Evolutionary conservation across 176 grass and related monocot genomes (phyloP).

Genomic region (Secale cereale): DNA sequence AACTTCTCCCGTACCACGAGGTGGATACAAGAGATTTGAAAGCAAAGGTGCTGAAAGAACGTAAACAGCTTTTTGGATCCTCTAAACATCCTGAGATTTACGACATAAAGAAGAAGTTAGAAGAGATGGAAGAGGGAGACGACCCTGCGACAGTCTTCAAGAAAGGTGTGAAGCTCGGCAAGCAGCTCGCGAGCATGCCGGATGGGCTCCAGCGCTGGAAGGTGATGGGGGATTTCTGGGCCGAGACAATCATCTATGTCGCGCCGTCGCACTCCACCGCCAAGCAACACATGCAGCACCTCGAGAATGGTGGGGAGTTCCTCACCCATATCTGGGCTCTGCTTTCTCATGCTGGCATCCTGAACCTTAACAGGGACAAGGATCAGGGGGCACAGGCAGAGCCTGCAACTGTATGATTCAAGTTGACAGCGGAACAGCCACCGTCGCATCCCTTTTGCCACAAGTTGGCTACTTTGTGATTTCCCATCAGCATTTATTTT

Average conservation of each 20-base stretch:
- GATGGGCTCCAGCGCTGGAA: not conserved
- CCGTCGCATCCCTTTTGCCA: too few relatives aligned
- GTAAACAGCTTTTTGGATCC: too few relatives aligned
- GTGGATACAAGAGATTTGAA: too few relatives aligned
- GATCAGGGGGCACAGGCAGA: too few relatives aligned
- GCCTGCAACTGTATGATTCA: too few relatives aligned
- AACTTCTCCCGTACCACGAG: not conserved
- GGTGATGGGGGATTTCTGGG: not conserved
- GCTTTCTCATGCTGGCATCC: not conserved
- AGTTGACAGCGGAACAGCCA: too few relatives aligned
- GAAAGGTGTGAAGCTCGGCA: not conserved
- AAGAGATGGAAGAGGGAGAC: too few relatives aligned
- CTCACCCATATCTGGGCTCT: not conserved
- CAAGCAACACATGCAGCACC: not conserved
- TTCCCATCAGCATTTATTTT: too few relatives aligned
- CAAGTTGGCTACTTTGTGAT: too few relatives aligned
- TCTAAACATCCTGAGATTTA: not conserved
- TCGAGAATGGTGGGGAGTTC: not conserved
- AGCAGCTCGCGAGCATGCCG: not conserved
- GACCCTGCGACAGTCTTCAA: not conserved
- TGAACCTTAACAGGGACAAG: not conserved
- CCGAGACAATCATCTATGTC: not conserved
- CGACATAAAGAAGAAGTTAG: not conserved
- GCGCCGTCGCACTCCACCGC: not conserved
- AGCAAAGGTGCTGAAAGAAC: rapidly evolving